Conservation (phyloP, 768 basidiomycete genomes). For the Clitopilus passeckerianus region DNA sequence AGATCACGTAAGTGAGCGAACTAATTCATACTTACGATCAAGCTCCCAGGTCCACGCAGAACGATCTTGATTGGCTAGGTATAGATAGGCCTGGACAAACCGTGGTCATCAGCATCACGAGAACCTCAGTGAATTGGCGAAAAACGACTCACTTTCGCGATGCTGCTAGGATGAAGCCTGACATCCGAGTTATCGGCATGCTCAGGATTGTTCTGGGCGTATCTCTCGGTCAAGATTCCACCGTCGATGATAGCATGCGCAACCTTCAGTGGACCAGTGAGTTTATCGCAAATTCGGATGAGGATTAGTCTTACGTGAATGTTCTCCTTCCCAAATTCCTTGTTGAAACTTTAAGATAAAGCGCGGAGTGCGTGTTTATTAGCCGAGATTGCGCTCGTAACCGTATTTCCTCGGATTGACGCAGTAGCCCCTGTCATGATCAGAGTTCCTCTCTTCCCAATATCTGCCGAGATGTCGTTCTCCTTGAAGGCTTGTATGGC, state of each 20-base stretch:
- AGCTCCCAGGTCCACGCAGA: constrained; percentile 80
- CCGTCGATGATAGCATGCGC: constrained; percentile 77
- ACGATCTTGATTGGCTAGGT: constrained; percentile 62
- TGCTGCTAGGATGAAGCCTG: constrained; percentile 58
- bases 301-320: constrained; percentile 48
- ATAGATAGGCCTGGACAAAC: constrained; percentile 54
- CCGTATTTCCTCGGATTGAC: constrained; percentile 53
- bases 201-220: constrained; percentile 19
- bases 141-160: constrained; percentile 50
- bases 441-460: constrained; percentile 57
- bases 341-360: constrained; percentile 65
- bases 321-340: constrained; percentile 71
- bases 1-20: not conserved
- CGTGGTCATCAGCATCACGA: not conserved
- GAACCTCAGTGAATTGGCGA: constrained; percentile 9
- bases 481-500: constrained; percentile 56
- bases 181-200: constrained; percentile 41
- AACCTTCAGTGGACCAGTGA: constrained; percentile 29
- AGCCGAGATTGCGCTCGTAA: constrained; percentile 59
- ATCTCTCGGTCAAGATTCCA: constrained; percentile 32
- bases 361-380: constrained; percentile 61
- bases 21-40: constrained; percentile 48
- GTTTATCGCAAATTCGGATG: not conserved
- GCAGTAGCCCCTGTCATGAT: constrained; percentile 77
- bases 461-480: constrained; percentile 37